A percentile compares a stretch with the other conserved stretches of the same genome.
Conservation (phyloP, 208 protist genomes). For the Acanthamoeba culbertsoni region DNA sequence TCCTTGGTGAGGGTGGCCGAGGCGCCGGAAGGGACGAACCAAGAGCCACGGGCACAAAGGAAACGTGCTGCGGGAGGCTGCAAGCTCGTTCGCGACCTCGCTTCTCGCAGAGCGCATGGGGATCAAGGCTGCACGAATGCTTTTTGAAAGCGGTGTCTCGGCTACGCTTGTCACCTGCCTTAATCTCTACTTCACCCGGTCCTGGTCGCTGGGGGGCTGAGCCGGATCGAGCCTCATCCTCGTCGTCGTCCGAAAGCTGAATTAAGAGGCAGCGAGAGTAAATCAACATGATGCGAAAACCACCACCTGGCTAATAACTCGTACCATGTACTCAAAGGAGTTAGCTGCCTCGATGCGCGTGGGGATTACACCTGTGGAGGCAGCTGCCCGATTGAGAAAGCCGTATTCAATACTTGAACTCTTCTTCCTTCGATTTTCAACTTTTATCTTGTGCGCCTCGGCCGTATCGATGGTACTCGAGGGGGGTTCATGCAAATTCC, state of each 20-base stretch:
- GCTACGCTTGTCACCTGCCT: neutral
- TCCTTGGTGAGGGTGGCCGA: too few relatives aligned
- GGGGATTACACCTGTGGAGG: neutral
- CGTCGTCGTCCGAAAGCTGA: neutral
- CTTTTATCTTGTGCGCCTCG: neutral
- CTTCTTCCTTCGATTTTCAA: neutral
- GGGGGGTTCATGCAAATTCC: neutral
- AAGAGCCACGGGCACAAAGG: neutral
- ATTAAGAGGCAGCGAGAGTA: neutral
- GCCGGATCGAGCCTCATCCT: neutral
- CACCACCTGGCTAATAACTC: neutral
- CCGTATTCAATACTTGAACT: conserved; percentile 14
- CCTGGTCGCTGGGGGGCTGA: neutral
- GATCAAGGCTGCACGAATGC: neutral
- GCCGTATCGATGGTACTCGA: neutral
- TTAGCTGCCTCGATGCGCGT: neutral
- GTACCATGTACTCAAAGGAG: conserved; percentile 12
- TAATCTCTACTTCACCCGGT: neutral
- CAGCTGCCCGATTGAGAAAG: neutral
- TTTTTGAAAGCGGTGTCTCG: neutral
- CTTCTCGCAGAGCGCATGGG: neutral
- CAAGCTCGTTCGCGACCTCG: neutral
- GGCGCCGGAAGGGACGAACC: neutral
- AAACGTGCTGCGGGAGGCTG: neutral
- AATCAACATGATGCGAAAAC: neutral